Conservation (phyloP, 208 protist genomes). For the Vickermania spadyakhi region DNA sequence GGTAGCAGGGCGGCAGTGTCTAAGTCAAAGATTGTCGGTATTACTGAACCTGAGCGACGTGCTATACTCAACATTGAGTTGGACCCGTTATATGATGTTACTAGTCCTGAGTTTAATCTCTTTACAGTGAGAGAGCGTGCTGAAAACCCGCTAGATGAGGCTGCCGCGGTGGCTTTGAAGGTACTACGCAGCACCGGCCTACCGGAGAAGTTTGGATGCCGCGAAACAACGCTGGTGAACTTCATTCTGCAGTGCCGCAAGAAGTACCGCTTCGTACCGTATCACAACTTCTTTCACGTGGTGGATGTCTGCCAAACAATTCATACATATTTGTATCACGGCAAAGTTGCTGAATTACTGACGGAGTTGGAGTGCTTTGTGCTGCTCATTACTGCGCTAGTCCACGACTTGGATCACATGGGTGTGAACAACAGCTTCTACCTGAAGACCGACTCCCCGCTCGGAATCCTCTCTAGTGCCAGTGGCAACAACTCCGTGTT, state of each 20-base stretch:
- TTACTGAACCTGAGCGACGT: constrained; percentile 33
- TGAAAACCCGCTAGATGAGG: constrained; percentile 31
- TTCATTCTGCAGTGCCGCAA: constrained; percentile 74
- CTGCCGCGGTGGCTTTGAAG: constrained; percentile 33
- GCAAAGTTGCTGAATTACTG: constrained; percentile 34
- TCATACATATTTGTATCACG: constrained; percentile 54
- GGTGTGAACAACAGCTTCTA: constrained; percentile 89
- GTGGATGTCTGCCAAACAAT: constrained; percentile 78
- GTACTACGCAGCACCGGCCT: constrained; percentile 50
- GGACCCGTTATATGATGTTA: constrained; percentile 32
- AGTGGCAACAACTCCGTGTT: constrained; percentile 78
- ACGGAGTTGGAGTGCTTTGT: constrained; percentile 76
- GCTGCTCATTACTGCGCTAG: constrained; percentile 64
- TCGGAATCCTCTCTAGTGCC: constrained; percentile 73
- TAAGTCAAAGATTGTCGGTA: constrained; percentile 14
- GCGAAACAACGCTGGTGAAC: constrained; percentile 55
- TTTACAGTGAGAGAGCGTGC: constrained; percentile 44
- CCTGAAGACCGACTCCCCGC: constrained; percentile 78
- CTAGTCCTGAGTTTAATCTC: constrained; percentile 53
- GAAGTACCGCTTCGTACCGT: constrained; percentile 76
- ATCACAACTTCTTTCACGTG: constrained; percentile 86
- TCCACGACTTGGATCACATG: constrained; percentile 86
- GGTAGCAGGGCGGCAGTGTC: constrained; percentile 4
- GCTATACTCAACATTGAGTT: constrained; percentile 25
- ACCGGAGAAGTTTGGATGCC: constrained; percentile 67